Evolutionary conservation across 2,329 filamentous ascomycete species (phyloP).

Genomic region (Fusarium camptoceras): DNA sequence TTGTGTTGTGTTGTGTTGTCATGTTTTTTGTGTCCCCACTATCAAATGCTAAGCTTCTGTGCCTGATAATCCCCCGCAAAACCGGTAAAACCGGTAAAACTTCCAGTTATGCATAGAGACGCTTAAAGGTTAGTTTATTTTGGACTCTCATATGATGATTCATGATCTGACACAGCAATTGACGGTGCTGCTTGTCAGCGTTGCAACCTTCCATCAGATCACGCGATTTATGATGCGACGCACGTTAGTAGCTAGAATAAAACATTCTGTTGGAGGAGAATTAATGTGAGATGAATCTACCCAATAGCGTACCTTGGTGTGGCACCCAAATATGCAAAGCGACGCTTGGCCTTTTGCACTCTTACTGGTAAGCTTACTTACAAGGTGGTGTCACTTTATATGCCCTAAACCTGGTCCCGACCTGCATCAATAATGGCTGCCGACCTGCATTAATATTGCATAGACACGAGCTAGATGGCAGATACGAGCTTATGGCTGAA

Average conservation of each 20-base stretch:
- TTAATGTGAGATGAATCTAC: not conserved
- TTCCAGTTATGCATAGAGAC: not conserved
- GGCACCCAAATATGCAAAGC: not conserved
- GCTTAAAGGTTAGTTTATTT: not conserved
- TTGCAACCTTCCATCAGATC: not conserved
- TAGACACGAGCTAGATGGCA: slow-evolving; percentile 30
- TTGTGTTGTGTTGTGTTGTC: not conserved
- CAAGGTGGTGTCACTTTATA: not conserved
- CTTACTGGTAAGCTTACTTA: slow-evolving; percentile 22
- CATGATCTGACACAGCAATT: not conserved
- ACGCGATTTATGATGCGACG: slow-evolving; percentile 9
- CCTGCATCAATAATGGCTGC: slow-evolving; percentile 37
- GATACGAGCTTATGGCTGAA: slow-evolving; percentile 40
- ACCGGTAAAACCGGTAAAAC: not conserved
- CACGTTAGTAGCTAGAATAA: not conserved
- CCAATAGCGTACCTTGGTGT: not conserved
- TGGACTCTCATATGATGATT: not conserved
- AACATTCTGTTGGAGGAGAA: not conserved
- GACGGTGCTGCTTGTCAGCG: not conserved
- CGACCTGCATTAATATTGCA: slow-evolving; percentile 35
- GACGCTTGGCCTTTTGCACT: not conserved
- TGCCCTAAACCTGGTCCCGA: not conserved
- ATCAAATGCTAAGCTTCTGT: not conserved
- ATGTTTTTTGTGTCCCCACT: not conserved
- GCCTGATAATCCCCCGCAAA: slow-evolving; percentile 19